Evolutionary conservation across 768 basidiomycete genomes (phyloP), one percentile per base, ranked within the genome.

Genomic region (Ephemerocybe angulata): DNA sequence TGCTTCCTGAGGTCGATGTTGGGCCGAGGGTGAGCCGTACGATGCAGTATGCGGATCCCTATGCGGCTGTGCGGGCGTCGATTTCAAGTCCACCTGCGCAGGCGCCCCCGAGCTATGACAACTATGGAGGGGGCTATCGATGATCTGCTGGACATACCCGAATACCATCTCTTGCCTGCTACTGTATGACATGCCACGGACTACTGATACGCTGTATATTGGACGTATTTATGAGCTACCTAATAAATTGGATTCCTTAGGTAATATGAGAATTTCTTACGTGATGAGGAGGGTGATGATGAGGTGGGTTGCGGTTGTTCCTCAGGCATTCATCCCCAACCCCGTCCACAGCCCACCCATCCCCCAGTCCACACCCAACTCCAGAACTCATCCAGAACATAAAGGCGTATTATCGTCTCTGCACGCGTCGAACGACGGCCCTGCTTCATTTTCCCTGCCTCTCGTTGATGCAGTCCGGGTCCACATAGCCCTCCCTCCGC

Each of bases 31-130:
- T 93, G 35, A 93, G 91, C 69, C 74, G 92, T 66, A 95, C 93
- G 52, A 94, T 96, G 93, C 91, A 94, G 67, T 90, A 93, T 63
- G 91, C 90, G 22, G 87, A 93, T 64, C 91, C 91, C 8, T 93
- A 93, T 64, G 88, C 90, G 12, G 87, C 86, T 11, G 88, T 93
- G 37, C 68, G 67, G 28, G 68, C 52, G 57, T 59, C 61, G 2
- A 60, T 70, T 1, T 52, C 59, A 19, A 64, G 70, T 27, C 28
- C 46, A 15, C 6, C 46, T 24, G 46, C 19, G 15, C 6, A 5
- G 4, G 25, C 46, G 10, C 64, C 74, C 8, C 82, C 82, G 13
- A 76, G 75, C 56, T 84, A 84, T 66, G 82, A 83, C 25, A 72
- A 70, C 22, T 83, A 83, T 62, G 65, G 76, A 46, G 79, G 75